Base-by-base conservation (phyloP, 352 stramenopile genomes). In the Globisporangium splendens region DNA sequence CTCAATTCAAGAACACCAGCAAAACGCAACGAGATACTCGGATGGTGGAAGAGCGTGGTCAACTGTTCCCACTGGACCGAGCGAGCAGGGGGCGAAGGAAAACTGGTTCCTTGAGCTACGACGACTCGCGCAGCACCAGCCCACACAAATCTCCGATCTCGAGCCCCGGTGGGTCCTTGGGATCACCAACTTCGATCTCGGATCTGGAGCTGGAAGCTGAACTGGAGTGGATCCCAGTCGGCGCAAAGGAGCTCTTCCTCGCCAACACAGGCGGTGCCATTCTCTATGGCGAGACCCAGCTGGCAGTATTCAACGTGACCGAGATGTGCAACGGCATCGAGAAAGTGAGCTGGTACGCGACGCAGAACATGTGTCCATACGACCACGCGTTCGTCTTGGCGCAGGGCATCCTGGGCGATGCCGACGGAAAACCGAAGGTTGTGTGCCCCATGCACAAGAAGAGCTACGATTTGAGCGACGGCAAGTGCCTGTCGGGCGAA, bases 391-490 rank as follows among this genome's bases (percentile, higher is more conserved):
- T 98, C 69, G 89, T 97, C n/a, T 66, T 98, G 38, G 92, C 89
- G 6, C 87, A 96, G 65, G 91, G 91, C 44, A 93, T 98, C 58
- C 77, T 97, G 22, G 89, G 89, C 15, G 88, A 94, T 60, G 77
- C 73, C 15, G 72, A 79, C 50, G 85, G 84, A 14, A 64, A 71
- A 24, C 72, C 87, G 22, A 97, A 98, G 73, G 89, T 98, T 38
- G 87, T 89, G 7, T 97, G 90, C 64, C 91, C 91, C 18, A 78
- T 98, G 58, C 89, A 98, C 79, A 98, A 98, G 79, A 95, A 96
- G 61, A 83, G 76, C 63, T 98, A 96, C 69, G 75, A 76, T 46
- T 75, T 98, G 35, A 61, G 66, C 10, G 77, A 89, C 57, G 90
- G 89, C 24, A 65, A 74, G 41, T 88, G 90, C 61, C 65, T 96